phyloP scores from a whole-genome alignment of 2,329 filamentous ascomycete species.

The Pestalotiopsis sp. region DNA sequence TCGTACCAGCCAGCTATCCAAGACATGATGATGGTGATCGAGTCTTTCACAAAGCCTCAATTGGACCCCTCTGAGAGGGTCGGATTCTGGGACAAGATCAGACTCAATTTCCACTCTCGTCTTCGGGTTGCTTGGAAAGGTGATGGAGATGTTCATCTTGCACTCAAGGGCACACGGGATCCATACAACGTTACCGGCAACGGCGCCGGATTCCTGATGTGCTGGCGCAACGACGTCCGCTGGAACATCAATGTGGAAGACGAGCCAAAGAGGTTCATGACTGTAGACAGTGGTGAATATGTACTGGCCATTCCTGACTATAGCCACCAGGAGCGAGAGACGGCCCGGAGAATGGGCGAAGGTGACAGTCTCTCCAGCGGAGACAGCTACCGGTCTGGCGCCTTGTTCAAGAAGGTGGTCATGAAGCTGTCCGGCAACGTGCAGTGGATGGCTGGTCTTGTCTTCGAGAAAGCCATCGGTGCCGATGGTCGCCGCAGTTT shows the following conservation, averaged over 20 bases:
- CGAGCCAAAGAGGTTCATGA: constrained; percentile 92
- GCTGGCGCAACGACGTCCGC: constrained; percentile 92
- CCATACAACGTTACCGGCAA: constrained; percentile 92
- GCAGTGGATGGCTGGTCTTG: constrained; percentile 86
- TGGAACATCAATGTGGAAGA: constrained; percentile 85
- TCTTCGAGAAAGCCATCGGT: constrained; percentile 85
- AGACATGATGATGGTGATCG: constrained; percentile 99
- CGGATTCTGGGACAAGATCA: constrained; percentile 98
- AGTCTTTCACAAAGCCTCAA: constrained; percentile 95
- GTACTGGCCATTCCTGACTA: constrained; percentile 94
- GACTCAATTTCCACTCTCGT: constrained; percentile 90
- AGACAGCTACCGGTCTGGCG: constrained; percentile 70
- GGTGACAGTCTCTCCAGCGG: constrained; percentile 63
- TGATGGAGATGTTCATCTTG: constrained; percentile 92
- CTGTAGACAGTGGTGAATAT: constrained; percentile 92
- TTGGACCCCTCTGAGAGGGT: constrained; percentile 91
- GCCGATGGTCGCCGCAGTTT: constrained; percentile 74
- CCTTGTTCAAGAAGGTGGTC: constrained; percentile 95
- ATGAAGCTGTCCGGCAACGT: constrained; percentile 99
- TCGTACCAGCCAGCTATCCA: constrained; percentile 98
- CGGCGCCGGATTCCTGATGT: constrained; percentile 96
- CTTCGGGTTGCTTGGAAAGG: constrained; percentile 90
- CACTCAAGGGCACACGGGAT: constrained; percentile 88
- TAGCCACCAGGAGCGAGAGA: constrained; percentile 80
- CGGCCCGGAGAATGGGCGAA: constrained; percentile 52